Evolutionary conservation across 345 rosid species (phyloP).

Genomic region (Salix caprea): DNA sequence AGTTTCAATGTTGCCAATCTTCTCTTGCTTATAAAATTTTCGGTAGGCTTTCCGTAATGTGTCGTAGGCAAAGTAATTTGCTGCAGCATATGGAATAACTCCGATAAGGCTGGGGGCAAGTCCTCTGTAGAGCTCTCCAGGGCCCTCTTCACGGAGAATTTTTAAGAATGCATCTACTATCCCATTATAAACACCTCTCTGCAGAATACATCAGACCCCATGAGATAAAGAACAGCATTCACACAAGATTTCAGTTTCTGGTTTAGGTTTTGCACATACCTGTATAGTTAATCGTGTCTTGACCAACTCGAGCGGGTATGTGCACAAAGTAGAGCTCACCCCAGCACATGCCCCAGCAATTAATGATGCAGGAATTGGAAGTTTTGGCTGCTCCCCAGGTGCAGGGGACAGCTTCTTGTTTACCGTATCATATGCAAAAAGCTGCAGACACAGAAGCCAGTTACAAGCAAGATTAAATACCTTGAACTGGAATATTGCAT

Average conservation of each 20-base stretch:
- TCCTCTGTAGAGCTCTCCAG: slow-evolving; percentile 84
- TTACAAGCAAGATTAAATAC: background rate
- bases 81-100: slow-evolving; percentile 90
- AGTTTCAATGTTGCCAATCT: slow-evolving; percentile 81
- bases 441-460: slow-evolving; percentile 38
- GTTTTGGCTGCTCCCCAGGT: slow-evolving; percentile 61
- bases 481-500: background rate
- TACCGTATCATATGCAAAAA: slow-evolving; percentile 83
- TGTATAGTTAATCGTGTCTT: slow-evolving; percentile 92
- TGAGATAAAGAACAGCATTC: background rate
- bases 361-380: slow-evolving; percentile 73
- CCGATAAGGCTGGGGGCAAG: slow-evolving; percentile 93
- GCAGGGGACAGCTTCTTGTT: slow-evolving; percentile 67
- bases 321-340: slow-evolving; percentile 85
- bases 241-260: background rate
- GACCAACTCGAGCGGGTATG: slow-evolving; percentile 86
- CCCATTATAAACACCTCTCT: slow-evolving; percentile 78
- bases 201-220: slow-evolving; percentile 22
- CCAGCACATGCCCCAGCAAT: slow-evolving; percentile 99
- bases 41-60: slow-evolving; percentile 66
- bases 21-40: slow-evolving; percentile 64
- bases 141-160: slow-evolving; percentile 74
- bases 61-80: slow-evolving; percentile 92
- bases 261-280: slow-evolving; percentile 33
- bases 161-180: slow-evolving; percentile 71